Percentiles rank a stretch among this genome's conserved stretches.
These are phyloP conservation scores for Cenchrus americanus DNA, from an alignment of 176 grass and related monocot species.

Conservation along the genomic window DNA sequence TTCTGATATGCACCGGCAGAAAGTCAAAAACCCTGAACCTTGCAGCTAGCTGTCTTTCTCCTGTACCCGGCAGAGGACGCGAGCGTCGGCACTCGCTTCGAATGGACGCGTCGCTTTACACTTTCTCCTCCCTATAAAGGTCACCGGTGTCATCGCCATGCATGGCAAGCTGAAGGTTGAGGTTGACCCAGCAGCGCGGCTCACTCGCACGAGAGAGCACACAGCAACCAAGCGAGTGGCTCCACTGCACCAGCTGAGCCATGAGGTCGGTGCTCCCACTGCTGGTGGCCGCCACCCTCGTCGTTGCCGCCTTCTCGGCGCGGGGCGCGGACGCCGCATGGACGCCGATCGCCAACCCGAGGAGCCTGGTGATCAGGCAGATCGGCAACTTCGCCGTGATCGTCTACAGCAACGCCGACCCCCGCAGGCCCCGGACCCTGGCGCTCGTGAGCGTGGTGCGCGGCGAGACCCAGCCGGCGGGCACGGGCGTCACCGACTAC, in stretches of 20 bases:
- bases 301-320: not conserved
- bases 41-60: constrained; percentile 6
- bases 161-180: not conserved
- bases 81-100: constrained; percentile 30
- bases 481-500: constrained; percentile 18
- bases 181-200: not conserved
- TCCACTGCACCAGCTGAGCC: not conserved
- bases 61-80: not conserved
- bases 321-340: constrained; percentile 8
- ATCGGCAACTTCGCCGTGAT: constrained; percentile 39
- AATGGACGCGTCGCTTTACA: not conserved
- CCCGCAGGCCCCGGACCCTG: not conserved
- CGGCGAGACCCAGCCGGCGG: constrained; percentile 32
- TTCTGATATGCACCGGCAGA: too few species aligned
- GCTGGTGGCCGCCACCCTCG: not conserved
- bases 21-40: not conserved
- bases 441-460: constrained; percentile 24
- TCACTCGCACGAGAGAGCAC: not conserved
- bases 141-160: not conserved
- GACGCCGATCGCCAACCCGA: constrained; percentile 28
- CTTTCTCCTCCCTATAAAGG: constrained; percentile 41
- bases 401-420: constrained; percentile 8
- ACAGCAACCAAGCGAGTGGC: not conserved
- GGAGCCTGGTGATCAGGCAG: constrained; percentile 5
- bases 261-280: constrained; percentile 7